A percentile compares a stretch with the other conserved stretches of the same genome.
Conservation (phyloP, 345 rosid genomes). For the Aquilaria malaccensis region DNA sequence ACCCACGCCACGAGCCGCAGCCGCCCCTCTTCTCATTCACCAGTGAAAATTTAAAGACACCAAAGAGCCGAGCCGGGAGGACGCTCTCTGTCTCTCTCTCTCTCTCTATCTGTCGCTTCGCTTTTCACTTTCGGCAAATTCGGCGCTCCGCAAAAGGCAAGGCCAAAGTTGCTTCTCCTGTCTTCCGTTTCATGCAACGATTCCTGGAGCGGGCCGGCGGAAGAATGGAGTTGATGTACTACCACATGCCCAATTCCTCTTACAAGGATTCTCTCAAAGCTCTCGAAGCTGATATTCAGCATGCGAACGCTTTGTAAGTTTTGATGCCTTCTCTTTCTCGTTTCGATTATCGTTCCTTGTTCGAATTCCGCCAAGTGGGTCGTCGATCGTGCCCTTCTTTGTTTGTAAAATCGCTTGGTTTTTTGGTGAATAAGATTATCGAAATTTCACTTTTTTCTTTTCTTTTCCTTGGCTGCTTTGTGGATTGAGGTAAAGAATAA, state of each 20-base stretch:
- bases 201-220: too few species aligned
- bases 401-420: too few species aligned
- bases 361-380: conserved; percentile 6
- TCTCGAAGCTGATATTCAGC: conserved; percentile 80
- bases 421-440: too few species aligned
- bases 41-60: too few species aligned
- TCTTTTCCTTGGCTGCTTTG: too few species aligned
- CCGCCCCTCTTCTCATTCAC: too few species aligned
- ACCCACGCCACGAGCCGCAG: too few species aligned
- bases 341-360: conserved; percentile 2
- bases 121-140: conserved; percentile 14
- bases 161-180: conserved; percentile 1
- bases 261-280: conserved; percentile 72
- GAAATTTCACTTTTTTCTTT: too few species aligned
- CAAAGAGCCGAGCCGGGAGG: too few species aligned
- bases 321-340: conserved; percentile 6
- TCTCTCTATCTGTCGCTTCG: not conserved
- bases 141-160: not conserved
- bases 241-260: conserved; percentile 49
- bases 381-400: too few species aligned
- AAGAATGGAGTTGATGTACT: conserved; percentile 24
- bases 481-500: too few species aligned
- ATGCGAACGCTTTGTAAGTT: conserved; percentile 85
- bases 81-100: too few species aligned
- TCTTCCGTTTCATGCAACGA: not conserved